phyloP scores from a whole-genome alignment of 2,329 filamentous ascomycete species.

The Fusarium albosuccineum region DNA sequence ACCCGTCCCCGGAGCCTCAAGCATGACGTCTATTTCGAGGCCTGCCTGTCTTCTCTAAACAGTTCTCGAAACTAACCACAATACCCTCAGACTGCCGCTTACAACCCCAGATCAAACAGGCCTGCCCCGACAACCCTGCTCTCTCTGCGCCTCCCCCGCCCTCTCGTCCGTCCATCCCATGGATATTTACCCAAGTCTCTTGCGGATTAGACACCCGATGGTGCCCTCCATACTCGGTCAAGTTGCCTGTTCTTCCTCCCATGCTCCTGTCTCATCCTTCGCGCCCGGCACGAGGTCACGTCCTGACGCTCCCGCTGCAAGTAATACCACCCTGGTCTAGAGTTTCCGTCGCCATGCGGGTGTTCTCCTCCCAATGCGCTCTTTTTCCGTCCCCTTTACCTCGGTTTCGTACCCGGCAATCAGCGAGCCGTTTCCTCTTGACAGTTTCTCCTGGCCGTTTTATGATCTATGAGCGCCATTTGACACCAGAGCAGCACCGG shows the following conservation, averaged over 20 bases:
- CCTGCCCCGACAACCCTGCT: constrained; percentile 9
- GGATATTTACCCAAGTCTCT: not conserved
- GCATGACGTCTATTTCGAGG: constrained; percentile 24
- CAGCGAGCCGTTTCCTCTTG: constrained; percentile 6
- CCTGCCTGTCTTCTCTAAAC: not conserved
- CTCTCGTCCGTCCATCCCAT: constrained; percentile 6
- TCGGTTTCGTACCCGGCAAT: constrained; percentile 17
- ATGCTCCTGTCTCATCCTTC: constrained; percentile 34
- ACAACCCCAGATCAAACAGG: constrained; percentile 15
- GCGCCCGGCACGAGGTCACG: constrained; percentile 41
- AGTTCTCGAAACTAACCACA: too few relatives aligned
- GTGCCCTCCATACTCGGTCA: constrained; percentile 28
- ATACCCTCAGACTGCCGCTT: too few relatives aligned
- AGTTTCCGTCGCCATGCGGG: constrained; percentile 9
- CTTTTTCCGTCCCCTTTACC: not conserved
- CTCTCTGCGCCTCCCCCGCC: constrained; percentile 30
- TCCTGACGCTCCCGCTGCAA: constrained; percentile 44
- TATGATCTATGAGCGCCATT: not conserved
- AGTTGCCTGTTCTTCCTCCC: constrained; percentile 24
- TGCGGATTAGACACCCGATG: constrained; percentile 21
- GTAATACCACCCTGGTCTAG: constrained; percentile 36
- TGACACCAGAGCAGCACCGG: constrained; percentile 2
- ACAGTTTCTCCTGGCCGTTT: constrained; percentile 5
- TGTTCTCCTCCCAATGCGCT: not conserved
- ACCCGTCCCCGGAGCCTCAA: constrained; percentile 38